phyloP scores from a whole-genome alignment of 176 grass and related monocot genomes.

The Juncus inflexus region DNA sequence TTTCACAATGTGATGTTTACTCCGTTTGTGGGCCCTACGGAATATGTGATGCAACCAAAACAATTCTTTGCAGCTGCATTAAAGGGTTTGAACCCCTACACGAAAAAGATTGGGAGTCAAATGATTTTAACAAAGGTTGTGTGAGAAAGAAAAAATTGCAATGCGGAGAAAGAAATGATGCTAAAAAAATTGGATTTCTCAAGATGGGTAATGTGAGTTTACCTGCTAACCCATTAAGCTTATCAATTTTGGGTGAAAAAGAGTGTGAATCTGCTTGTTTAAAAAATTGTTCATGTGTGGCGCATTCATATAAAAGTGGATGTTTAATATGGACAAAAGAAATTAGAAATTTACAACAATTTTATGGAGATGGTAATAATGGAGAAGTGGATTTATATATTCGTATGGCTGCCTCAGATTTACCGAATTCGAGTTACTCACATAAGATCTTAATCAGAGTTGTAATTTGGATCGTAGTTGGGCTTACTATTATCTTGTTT shows the following conservation, averaged over 20 bases:
- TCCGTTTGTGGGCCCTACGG: slow-evolving; percentile 40
- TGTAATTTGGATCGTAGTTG: not conserved
- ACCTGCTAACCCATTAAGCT: not conserved
- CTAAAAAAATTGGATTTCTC: slow-evolving; percentile 26
- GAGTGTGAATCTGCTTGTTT: slow-evolving; percentile 38
- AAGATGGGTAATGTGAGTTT: slow-evolving; percentile 11
- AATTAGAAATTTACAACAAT: slow-evolving; percentile 25
- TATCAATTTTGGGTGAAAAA: not conserved
- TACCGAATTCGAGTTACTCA: not conserved
- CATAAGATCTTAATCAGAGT: not conserved
- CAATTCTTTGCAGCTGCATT: slow-evolving; percentile 33
- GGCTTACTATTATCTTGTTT: not conserved
- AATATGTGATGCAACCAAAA: slow-evolving; percentile 29
- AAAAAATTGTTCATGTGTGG: slow-evolving; percentile 41
- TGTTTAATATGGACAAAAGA: slow-evolving; percentile 41
- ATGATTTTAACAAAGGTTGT: slow-evolving; percentile 27
- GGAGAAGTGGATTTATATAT: slow-evolving; percentile 26
- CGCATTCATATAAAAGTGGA: slow-evolving; percentile 30
- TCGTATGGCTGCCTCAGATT: slow-evolving; percentile 33
- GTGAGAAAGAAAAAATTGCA: slow-evolving; percentile 9
- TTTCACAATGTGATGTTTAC: slow-evolving; percentile 34
- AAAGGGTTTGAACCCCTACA: slow-evolving; percentile 22
- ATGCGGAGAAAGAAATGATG: slow-evolving; percentile 11
- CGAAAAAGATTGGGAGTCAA: slow-evolving; percentile 17
- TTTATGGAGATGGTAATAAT: not conserved